Base-by-base conservation (phyloP, 2,329 filamentous ascomycete species). In the Laburnicola sp. region DNA sequence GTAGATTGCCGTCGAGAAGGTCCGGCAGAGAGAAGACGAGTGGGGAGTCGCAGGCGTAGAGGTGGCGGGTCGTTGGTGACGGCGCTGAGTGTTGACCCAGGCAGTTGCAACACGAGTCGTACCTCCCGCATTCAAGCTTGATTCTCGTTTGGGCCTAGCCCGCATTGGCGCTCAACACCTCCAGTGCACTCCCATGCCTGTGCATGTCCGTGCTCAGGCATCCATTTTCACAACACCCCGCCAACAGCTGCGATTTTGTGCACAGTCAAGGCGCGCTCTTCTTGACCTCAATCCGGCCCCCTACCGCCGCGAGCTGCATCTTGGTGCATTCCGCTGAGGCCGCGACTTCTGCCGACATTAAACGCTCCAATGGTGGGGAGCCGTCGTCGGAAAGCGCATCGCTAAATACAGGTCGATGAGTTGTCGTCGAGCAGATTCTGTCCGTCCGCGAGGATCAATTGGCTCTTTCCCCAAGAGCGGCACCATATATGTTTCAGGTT, bases 351-450 rank as follows among this genome's bases (percentile, higher is more conserved):
- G 27, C 42, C 42, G 32, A 45, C 42, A 45, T 45, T 45, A 45
- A 32, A 45, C 43, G 34, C 34, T 38, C 62, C 63, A 69, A 66
- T 66, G 54, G 64, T 60, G 54, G 51, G 51, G 49, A 44, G 51
- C 51, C 54, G 49, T 54, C 51, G 54, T 53, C 53, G 50, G 48
- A 43, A 52, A 51, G 61, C 59, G 60, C 59, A 58, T 63, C 57
- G 62, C 63, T 60, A 57, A 57, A 47, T 63, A 62, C 65, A 64
- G 45, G 53, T 62, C 70, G 69, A 71, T 72, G 69, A 70, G 68
- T 69, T 72, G 69, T 70, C 71, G 69, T 70, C 64, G 62, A 62
- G 50, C 48, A 62, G 53, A 63, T 56, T 63, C 61, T 63, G 61
- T 59, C 57, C 56, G 51, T 36, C 53, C 52, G 48, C 46, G 48